phyloP scores from a whole-genome alignment of 768 basidiomycete species.

The Suillus subluteus region DNA sequence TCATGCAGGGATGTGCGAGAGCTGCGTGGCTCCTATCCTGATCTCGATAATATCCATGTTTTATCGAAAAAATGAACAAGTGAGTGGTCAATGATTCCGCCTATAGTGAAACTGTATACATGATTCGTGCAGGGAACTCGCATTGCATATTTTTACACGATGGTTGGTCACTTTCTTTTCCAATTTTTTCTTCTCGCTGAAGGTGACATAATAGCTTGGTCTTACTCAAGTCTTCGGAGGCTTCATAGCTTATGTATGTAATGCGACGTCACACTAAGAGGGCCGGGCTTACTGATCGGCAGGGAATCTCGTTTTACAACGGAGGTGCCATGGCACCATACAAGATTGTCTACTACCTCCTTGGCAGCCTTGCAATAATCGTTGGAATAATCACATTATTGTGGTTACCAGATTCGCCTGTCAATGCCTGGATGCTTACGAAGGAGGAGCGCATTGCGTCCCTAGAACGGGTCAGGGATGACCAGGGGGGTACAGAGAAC shows the following conservation, averaged over 20 bases:
- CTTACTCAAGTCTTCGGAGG: constrained; percentile 42
- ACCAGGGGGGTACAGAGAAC: constrained; percentile 35
- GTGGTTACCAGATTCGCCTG: constrained; percentile 45
- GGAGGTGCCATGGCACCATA: constrained; percentile 36
- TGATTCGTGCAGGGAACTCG: constrained; percentile 28
- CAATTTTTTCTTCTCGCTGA: not conserved
- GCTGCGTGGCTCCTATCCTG: constrained; percentile 42
- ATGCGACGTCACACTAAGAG: not conserved
- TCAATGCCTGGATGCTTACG: constrained; percentile 40
- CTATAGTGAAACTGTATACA: not conserved
- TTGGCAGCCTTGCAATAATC: constrained; percentile 42
- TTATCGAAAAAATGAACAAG: constrained; percentile 45
- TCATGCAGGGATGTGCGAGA: constrained; percentile 40
- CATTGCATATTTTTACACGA: constrained; percentile 42
- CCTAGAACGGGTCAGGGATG: constrained; percentile 44
- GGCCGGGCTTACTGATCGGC: not conserved
- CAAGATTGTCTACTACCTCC: constrained; percentile 42
- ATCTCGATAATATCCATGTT: constrained; percentile 44
- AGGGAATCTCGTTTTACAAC: constrained; percentile 40
- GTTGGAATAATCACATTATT: constrained; percentile 38
- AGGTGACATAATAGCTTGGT: constrained; percentile 21
- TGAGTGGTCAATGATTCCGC: constrained; percentile 7
- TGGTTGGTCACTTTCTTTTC: constrained; percentile 23
- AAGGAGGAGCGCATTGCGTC: constrained; percentile 42
- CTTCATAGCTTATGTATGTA: constrained; percentile 39